These are phyloP conservation scores for Boletus rubroflammeus DNA, from an alignment of 768 basidiomycete species.

Conservation along the genomic window DNA sequence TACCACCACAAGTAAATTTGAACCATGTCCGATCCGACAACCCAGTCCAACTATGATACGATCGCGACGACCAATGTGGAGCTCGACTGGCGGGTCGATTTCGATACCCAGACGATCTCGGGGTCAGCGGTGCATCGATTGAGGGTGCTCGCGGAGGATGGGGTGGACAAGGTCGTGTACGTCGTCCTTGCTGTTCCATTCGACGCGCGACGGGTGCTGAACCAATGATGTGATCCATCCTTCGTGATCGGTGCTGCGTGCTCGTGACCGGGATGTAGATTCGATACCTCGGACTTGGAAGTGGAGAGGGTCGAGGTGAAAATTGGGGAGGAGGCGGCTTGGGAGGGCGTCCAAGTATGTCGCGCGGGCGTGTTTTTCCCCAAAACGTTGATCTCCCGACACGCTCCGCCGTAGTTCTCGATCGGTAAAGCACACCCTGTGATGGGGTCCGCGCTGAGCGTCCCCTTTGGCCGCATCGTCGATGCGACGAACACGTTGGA, in stretches of 20 bases:
- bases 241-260: background rate
- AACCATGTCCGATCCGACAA: slow-evolving; percentile 53
- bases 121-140: slow-evolving; percentile 69
- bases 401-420: slow-evolving; percentile 39
- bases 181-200: slow-evolving; percentile 14
- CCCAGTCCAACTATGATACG: slow-evolving; percentile 75
- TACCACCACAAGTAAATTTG: background rate
- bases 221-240: background rate
- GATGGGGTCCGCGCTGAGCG: slow-evolving; percentile 71
- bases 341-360: slow-evolving; percentile 46
- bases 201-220: background rate
- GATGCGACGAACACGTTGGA: slow-evolving; percentile 12
- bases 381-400: too few species aligned
- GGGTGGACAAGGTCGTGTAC: slow-evolving; percentile 59
- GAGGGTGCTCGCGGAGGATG: slow-evolving; percentile 43
- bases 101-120: slow-evolving; percentile 50
- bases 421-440: slow-evolving; percentile 56
- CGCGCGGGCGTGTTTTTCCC: too few species aligned
- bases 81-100: slow-evolving; percentile 81
- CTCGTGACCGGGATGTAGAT: slow-evolving; percentile 33
- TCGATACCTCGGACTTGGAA: slow-evolving; percentile 73
- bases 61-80: slow-evolving; percentile 63
- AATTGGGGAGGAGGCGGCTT: slow-evolving; percentile 38
- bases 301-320: slow-evolving; percentile 49
- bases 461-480: slow-evolving; percentile 47